phyloP scores from a whole-genome alignment of 305 asterid species.

The Plantago coronopus region DNA sequence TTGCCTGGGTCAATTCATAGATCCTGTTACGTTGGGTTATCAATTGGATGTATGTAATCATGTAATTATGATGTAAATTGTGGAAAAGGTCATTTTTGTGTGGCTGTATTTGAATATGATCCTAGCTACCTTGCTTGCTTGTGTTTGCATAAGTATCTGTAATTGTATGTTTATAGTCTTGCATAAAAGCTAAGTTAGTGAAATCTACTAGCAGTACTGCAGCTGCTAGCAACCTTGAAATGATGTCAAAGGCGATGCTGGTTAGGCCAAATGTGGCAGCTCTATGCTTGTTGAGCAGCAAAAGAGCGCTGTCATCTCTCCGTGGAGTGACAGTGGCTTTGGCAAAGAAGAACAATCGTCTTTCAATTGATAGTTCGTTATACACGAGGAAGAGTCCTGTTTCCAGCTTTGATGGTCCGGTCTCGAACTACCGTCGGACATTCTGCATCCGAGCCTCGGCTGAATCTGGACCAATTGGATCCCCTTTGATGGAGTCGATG shows the following conservation, averaged over 20 bases:
- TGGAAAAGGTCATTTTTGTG: too few relatives aligned
- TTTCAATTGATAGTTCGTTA: constrained; percentile 18
- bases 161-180: too few relatives aligned
- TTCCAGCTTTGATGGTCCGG: constrained; percentile 27
- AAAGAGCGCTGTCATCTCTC: constrained; percentile 28
- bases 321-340: constrained; percentile 21
- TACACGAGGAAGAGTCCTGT: constrained; percentile 21
- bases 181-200: too few relatives aligned
- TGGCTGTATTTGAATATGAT: background rate
- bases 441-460: constrained; percentile 49
- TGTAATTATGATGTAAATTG: too few relatives aligned
- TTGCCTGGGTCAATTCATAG: too few relatives aligned
- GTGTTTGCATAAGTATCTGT: too few relatives aligned
- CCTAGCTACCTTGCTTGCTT: background rate
- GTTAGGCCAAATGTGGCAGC: constrained; percentile 52
- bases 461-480: constrained; percentile 37
- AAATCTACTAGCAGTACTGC: background rate
- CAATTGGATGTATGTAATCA: too few relatives aligned
- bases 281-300: constrained; percentile 32
- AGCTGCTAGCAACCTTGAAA: background rate
- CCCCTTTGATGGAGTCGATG: constrained; percentile 73
- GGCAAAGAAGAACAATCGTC: constrained; percentile 23
- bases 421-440: constrained; percentile 32
- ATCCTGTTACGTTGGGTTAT: too few relatives aligned
- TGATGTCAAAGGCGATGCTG: constrained; percentile 51